Conservation (phyloP, 2,329 filamentous ascomycete species). For the Cladosporium sp. region DNA sequence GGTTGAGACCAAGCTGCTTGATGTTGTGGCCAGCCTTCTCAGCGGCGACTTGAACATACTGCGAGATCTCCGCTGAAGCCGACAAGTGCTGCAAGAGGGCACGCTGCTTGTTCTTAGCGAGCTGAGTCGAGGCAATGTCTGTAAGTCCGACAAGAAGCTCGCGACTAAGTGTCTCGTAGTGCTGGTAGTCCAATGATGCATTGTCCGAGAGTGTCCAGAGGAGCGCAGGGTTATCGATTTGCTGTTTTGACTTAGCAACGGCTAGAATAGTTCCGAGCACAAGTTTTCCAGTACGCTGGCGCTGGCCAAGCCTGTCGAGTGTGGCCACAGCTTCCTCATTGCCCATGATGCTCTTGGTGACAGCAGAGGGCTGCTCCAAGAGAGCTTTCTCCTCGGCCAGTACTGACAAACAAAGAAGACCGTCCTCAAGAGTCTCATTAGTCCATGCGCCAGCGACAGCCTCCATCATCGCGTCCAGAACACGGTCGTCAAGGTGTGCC, state of each 20-base stretch:
- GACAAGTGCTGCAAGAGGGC: conserved; percentile 4
- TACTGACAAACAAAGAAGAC: conserved; percentile 74
- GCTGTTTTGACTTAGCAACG: conserved; percentile 3
- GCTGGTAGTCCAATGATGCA: not conserved
- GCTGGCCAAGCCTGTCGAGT: conserved; percentile 4
- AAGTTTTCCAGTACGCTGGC: conserved; percentile 19
- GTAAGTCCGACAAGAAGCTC: conserved; percentile 4
- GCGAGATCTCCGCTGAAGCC: not conserved
- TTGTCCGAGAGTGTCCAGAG: conserved; percentile 8
- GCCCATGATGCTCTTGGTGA: conserved; percentile 5
- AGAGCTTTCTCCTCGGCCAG: conserved; percentile 69
- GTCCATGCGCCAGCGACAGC: conserved; percentile 76
- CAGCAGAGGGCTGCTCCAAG: conserved; percentile 1
- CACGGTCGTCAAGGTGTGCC: conserved; percentile 69
- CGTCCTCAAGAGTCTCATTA: conserved; percentile 65
- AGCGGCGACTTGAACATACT: conserved; percentile 4
- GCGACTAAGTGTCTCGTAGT: conserved; percentile 3
- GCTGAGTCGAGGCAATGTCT: not conserved
- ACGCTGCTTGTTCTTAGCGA: conserved; percentile 7
- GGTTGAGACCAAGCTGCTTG: conserved; percentile 7
- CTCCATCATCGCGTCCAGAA: conserved; percentile 86
- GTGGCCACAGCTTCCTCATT: conserved; percentile 7
- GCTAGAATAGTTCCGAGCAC: conserved; percentile 16
- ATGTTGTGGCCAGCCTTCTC: not conserved
- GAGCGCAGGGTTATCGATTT: conserved; percentile 3